Base-by-base conservation (phyloP, 805 yeast genomes). In the Pichia phayaonensis region DNA sequence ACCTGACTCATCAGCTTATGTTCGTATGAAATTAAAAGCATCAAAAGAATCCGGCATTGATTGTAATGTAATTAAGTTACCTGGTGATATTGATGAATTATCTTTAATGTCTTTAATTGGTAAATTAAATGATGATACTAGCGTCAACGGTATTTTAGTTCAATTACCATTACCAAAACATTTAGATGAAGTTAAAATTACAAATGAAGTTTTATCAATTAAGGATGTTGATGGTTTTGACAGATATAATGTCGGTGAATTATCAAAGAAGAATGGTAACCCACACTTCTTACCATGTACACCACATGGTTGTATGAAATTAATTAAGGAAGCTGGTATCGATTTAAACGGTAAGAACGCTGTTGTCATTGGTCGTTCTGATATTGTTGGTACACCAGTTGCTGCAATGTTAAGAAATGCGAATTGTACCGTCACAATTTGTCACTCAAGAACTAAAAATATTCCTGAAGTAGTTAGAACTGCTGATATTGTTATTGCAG, bases 181-280 rank as follows among this genome's bases (percentile, higher is more conserved):
- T 60, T 69, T 86, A 51, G 77, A 84, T 63, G 90, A 85, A 66
- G 74, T 83, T 40, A 72, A 69, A 55, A 72, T 86, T 56, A 85
- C 94, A 40, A 77, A 79, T 60, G 75, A 84, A 39, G 92, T 86
- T 22, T 65, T 72, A 31, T 77, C 80, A 39, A 45, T 41, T 10
- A 86, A 86, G 63, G 95, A 86, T 60, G 92, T 86, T 39, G 95
- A 86, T 65, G 95, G 95, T 1, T 85, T 86, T 60, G 87, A 86
- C 49, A 83, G 87, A 51, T 79, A 66, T 70, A 86, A 86, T 64
- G 81, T 83, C 40, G 94, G 94, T 51, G 90, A 85, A 62, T 72
- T 86, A 57, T 74, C 84, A 56, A 86, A 86, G 63, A 82, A 77
- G 63, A 83, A 81, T 53, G 94, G 92, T 41, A 61, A 72, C 22